Percentiles rank a stretch among this genome's conserved stretches.
These are phyloP conservation scores for Candida sp. DNA, from an alignment of 1,139 yeast genomes.

Conservation along the genomic window DNA sequence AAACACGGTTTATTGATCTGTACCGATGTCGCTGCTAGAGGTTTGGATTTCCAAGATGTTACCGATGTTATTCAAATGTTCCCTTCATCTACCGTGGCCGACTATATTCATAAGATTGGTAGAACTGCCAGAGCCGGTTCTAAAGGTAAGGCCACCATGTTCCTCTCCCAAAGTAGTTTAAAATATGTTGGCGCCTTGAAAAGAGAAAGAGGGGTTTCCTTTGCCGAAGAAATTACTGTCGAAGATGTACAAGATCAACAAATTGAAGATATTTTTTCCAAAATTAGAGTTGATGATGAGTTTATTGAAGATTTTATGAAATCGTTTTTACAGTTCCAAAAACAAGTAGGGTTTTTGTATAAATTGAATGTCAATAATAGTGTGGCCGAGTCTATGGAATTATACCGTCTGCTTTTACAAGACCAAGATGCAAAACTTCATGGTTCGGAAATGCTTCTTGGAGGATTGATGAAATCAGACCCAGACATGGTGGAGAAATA, in stretches of 20 bases:
- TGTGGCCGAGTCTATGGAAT: conserved; percentile 4
- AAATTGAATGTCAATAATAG: conserved; percentile 13
- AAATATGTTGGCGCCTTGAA: conserved; percentile 44
- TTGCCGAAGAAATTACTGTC: conserved; percentile 28
- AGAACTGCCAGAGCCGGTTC: conserved; percentile 96
- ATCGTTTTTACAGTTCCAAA: conserved; percentile 32
- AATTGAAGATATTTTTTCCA: conserved; percentile 8
- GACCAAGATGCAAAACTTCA: conserved; percentile 12
- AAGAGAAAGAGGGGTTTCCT: conserved; percentile 46
- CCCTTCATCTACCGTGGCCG: conserved; percentile 68
- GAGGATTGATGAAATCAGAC: neutral
- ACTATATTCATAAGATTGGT: conserved; percentile 91
- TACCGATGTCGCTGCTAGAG: conserved; percentile 96
- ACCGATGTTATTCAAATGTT: conserved; percentile 79
- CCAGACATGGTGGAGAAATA: conserved; percentile 2
- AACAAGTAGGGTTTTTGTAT: conserved; percentile 24
- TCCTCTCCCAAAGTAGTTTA: conserved; percentile 44
- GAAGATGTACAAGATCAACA: conserved; percentile 9
- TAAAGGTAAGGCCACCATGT: conserved; percentile 62
- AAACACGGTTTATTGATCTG: conserved; percentile 64
- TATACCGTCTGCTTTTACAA: conserved; percentile 10
- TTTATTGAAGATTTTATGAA: conserved; percentile 16
- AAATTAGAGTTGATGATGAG: conserved; percentile 10
- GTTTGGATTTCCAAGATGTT: conserved; percentile 90
- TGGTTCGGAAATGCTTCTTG: conserved; percentile 2